A percentile compares a stretch with the other conserved stretches of the same genome.
phyloP scores from a whole-genome alignment of 768 basidiomycete genomes.

The Lactarius tabidus region DNA sequence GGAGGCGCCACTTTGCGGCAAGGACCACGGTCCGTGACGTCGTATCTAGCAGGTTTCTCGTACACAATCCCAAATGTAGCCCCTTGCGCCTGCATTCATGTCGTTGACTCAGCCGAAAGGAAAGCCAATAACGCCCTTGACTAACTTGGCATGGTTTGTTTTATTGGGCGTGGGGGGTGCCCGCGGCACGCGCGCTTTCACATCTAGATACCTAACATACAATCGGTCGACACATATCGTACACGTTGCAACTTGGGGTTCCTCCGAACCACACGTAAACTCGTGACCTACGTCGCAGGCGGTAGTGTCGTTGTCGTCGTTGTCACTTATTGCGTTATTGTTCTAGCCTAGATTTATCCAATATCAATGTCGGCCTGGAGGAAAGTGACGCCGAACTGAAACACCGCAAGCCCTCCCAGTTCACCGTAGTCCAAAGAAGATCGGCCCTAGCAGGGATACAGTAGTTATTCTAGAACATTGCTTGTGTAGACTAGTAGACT shows the following conservation, averaged over 20 bases:
- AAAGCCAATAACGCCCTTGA: not conserved
- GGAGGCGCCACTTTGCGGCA: not conserved
- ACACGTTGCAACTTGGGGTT: not conserved
- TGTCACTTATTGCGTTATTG: not conserved
- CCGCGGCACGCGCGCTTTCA: slow-evolving; percentile 7
- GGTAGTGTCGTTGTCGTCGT: not conserved
- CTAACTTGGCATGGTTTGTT: not conserved
- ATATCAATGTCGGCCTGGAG: not conserved
- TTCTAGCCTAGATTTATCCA: not conserved
- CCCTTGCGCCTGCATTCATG: slow-evolving; percentile 1
- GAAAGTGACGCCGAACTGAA: not conserved
- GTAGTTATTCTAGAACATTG: slow-evolving; percentile 1
- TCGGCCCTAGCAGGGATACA: not conserved
- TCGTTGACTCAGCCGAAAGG: not conserved
- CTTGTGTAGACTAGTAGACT: not conserved
- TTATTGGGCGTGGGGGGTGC: not conserved
- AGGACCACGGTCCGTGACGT: not conserved
- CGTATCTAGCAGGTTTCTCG: not conserved
- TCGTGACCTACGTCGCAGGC: not conserved
- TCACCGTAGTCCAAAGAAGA: not conserved
- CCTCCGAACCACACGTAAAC: slow-evolving; percentile 17
- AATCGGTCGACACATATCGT: not conserved
- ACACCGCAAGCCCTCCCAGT: not conserved
- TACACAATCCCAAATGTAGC: not conserved
- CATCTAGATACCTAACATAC: not conserved